A percentile compares a stretch with the other conserved stretches of the same genome.
Evolutionary conservation across 164 flowering plant genomes (phyloP).

Genomic region (Macadamia tetraphylla): DNA sequence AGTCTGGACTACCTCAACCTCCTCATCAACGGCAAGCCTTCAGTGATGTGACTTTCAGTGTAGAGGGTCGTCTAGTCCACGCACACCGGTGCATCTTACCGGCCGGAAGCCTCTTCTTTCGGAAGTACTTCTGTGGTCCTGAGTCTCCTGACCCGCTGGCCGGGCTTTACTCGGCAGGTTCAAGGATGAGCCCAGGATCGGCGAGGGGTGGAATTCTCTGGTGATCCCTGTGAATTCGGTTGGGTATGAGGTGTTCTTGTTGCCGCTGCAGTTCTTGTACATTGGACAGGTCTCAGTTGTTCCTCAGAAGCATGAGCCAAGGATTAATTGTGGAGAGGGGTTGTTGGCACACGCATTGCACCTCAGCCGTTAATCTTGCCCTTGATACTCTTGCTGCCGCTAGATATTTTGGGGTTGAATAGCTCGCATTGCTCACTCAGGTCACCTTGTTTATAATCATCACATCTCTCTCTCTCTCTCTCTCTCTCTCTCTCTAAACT

Average conservation of each 20-base stretch:
- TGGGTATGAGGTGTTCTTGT: constrained; percentile 89
- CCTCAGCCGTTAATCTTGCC: constrained; percentile 98
- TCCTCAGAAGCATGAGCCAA: constrained; percentile 93
- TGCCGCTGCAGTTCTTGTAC: constrained; percentile 88
- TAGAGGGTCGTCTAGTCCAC: constrained; percentile 89
- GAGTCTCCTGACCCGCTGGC: constrained; percentile 29
- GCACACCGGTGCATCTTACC: constrained; percentile 96
- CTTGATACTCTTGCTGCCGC: constrained; percentile 96
- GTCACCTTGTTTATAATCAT: constrained; percentile 22
- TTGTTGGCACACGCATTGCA: constrained; percentile 99
- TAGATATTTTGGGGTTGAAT: constrained; percentile 90
- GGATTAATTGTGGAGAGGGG: constrained; percentile 94
- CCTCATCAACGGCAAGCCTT: constrained; percentile 95
- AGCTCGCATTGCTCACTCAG: constrained; percentile 94
- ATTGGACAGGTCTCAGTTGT: constrained; percentile 92
- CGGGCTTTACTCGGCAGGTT: constrained; percentile 28
- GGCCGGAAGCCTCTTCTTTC: constrained; percentile 79
- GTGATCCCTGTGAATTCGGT: constrained; percentile 95
- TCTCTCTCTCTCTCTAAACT: neutral
- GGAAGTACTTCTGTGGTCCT: constrained; percentile 88
- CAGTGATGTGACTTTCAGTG: constrained; percentile 95
- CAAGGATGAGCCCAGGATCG: constrained; percentile 18
- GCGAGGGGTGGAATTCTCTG: constrained; percentile 23
- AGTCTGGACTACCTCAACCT: constrained; percentile 89
- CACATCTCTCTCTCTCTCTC: neutral